Conservation (phyloP, 2,329 filamentous ascomycete genomes). For the Pseudocercospora pini-densiflorae region DNA sequence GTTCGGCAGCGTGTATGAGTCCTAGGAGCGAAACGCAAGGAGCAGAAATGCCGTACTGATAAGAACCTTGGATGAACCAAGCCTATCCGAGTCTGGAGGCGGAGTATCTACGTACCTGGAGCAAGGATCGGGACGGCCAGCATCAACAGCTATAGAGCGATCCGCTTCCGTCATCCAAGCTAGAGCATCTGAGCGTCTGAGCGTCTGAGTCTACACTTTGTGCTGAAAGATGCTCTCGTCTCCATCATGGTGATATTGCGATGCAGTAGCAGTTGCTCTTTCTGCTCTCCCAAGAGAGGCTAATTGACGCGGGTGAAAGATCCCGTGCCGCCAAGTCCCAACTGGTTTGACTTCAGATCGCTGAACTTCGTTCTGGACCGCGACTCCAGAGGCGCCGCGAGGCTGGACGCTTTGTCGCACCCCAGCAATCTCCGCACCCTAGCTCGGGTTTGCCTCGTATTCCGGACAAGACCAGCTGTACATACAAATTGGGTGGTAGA, state of each 20-base stretch:
- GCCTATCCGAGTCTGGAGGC: background rate
- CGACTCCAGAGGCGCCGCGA: background rate
- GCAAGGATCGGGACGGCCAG: background rate
- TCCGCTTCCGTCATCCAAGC: no score
- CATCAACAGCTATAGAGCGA: no score
- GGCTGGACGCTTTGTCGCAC: no score
- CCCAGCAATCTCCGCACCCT: no score
- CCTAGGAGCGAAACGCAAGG: background rate
- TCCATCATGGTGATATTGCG: no score
- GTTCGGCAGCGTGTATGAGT: background rate
- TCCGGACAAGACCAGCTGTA: no score
- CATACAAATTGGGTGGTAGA: no score
- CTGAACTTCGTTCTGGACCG: background rate
- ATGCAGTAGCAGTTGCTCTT: no score
- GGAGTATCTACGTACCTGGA: background rate
- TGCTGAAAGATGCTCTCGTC: no score
- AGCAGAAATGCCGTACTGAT: slow-evolving; percentile 1
- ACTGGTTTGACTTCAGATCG: background rate
- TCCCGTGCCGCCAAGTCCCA: background rate
- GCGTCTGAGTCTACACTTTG: no score
- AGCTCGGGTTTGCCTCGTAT: no score
- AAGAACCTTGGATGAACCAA: background rate
- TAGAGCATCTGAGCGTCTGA: background rate
- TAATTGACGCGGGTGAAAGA: background rate
- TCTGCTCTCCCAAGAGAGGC: no score